Base-by-base conservation (phyloP, 495 filamentous ascomycete genomes). In the Immersiella caudata region DNA sequence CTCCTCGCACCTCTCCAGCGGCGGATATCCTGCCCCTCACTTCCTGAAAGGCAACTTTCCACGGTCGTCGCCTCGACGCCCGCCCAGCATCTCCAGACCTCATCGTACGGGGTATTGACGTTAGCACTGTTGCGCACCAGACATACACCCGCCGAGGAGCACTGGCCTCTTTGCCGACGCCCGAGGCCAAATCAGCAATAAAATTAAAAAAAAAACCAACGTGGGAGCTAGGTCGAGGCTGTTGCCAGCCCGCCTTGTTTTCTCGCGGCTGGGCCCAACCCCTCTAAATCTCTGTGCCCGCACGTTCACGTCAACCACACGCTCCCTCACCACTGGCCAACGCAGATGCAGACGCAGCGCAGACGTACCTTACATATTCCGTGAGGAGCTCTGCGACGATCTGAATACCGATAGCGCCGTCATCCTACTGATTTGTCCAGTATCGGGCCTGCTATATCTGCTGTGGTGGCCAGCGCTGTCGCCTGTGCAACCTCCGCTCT, bases 251-350 rank as follows among this genome's bases (percentile, higher is more conserved):
- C 27, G 27, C 62, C 27, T 64, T 33, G 29, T 55, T 67, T 61
- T 51, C 29, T 33, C 36, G 12, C 46, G 33, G n/a, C 57, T 36
- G 21, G 67, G 59, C 67, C 70, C 70, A 70, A 70, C 67, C 70
- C 70, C 70, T 70, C 67, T 66, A 65, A 72, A 70, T 52, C 51
- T 62, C 64, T 67, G 59, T 18, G 70, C 66, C 70, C 65, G 61
- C 70, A 63, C 70, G 67, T 64, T 51, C 20, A 62, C 35, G 26
- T 35, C 66, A 66, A 67, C 57, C 70, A 63, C 70, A 63, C 54
- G 26, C 20, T 49, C 35, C 9, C 7, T n/a, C n/a, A 40, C 49
- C 54, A 33, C 27, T 27, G 52, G 63, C 51, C 63, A 65, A 58
- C 63, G 54, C 63, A 58, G 62, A 52, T 52, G 26, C 50, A 46